phyloP scores from a whole-genome alignment of 768 basidiomycete genomes.

The Naganishia randhawae region DNA sequence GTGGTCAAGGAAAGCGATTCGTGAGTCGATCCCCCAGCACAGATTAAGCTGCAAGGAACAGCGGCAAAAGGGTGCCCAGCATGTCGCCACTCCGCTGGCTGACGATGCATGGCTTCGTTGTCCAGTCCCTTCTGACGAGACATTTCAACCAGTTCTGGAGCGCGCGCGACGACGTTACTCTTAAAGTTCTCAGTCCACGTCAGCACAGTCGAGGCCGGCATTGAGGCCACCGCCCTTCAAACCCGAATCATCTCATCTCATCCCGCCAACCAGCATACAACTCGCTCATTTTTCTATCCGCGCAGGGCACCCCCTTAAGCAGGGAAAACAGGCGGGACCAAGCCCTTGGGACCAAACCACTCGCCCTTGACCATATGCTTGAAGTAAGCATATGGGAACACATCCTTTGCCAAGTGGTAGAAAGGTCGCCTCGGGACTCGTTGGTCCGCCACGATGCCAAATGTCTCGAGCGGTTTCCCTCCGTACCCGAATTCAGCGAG shows the following conservation, averaged over 20 bases:
- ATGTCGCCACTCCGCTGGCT: no score
- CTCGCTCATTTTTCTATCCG: neutral
- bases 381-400: constrained; percentile 48
- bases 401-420: constrained; percentile 78
- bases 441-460: constrained; percentile 70
- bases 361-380: constrained; percentile 44
- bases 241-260: neutral
- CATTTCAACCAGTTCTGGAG: no score
- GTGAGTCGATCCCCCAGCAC: no score
- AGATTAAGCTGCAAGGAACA: no score
- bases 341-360: constrained; percentile 47
- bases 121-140: no score
- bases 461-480: constrained; percentile 78
- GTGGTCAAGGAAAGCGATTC: no score
- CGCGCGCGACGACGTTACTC: no score
- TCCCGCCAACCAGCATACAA: neutral
- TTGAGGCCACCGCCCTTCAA: no score
- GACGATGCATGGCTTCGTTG: no score
- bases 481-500: constrained; percentile 91
- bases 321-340: constrained; percentile 35
- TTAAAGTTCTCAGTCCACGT: no score
- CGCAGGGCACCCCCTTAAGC: neutral
- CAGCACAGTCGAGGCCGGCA: no score
- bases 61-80: no score
- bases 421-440: constrained; percentile 67